A percentile compares a stretch with the other conserved stretches of the same genome.
phyloP scores from a whole-genome alignment of 345 rosid genomes.

The Noccaea caerulescens region DNA sequence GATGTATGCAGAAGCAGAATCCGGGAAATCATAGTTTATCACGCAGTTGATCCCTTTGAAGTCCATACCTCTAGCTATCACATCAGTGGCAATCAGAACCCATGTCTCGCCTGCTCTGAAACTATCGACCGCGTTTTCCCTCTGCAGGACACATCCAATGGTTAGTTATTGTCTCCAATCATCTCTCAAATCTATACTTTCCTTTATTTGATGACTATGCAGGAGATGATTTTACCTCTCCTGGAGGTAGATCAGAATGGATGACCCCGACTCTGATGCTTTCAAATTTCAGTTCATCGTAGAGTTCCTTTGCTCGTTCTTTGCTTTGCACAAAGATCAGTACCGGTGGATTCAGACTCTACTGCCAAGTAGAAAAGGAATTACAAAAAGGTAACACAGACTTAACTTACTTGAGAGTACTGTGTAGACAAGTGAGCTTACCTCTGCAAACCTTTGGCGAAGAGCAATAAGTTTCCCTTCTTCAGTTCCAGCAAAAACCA shows the following conservation, averaged over 20 bases:
- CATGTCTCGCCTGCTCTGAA: constrained; percentile 89
- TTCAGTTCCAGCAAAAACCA: constrained; percentile 90
- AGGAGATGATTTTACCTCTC: constrained; percentile 59
- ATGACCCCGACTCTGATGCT: constrained; percentile 77
- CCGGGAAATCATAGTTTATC: constrained; percentile 93
- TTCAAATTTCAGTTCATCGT: constrained; percentile 74
- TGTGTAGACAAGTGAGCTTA: constrained; percentile 40
- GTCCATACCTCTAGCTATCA: constrained; percentile 96
- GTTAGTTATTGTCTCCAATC: constrained; percentile 12
- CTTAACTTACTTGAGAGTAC: neutral
- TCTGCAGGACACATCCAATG: constrained; percentile 48
- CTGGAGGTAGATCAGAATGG: constrained; percentile 76
- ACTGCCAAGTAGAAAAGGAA: constrained; percentile 48
- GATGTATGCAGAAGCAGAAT: constrained; percentile 86
- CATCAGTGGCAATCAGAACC: constrained; percentile 96
- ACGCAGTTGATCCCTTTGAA: constrained; percentile 94
- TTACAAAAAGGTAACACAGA: constrained; percentile 39
- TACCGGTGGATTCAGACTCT: constrained; percentile 94
- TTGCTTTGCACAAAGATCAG: constrained; percentile 90
- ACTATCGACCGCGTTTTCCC: constrained; percentile 77
- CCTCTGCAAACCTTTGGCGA: constrained; percentile 93
- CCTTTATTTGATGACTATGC: constrained; percentile 12
- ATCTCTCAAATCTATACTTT: neutral
- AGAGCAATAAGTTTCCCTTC: constrained; percentile 94
- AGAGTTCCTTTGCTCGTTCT: constrained; percentile 87